phyloP scores from a whole-genome alignment of 2,329 filamentous ascomycete genomes.

The Chrysosporium keratinophilum region DNA sequence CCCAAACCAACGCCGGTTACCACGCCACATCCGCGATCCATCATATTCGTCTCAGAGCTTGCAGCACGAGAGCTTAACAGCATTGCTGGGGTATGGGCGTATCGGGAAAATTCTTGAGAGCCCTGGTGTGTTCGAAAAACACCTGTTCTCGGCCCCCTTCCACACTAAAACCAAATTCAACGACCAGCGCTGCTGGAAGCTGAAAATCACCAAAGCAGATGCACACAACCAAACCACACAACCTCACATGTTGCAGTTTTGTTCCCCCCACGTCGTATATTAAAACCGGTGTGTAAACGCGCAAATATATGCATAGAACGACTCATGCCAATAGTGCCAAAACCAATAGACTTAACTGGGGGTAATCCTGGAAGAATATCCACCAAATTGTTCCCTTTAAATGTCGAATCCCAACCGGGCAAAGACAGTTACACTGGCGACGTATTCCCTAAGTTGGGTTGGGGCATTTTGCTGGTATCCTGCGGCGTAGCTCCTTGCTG shows the following conservation, averaged over 20 bases:
- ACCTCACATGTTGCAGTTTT: not conserved
- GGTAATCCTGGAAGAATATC: not conserved
- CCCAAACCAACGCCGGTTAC: not conserved
- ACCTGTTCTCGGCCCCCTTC: too few relatives aligned
- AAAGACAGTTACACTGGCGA: not conserved
- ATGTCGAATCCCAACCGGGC: not conserved
- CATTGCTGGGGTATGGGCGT: too few relatives aligned
- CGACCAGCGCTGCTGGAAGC: too few relatives aligned
- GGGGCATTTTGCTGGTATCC: not conserved
- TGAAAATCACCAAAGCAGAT: not conserved
- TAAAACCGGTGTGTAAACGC: not conserved
- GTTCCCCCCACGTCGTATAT: not conserved
- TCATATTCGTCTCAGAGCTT: not conserved
- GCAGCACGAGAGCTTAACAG: not conserved
- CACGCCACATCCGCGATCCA: constrained; percentile 3
- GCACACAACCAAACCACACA: not conserved
- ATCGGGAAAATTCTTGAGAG: too few relatives aligned
- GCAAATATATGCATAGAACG: constrained; percentile 4
- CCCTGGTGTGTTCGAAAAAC: too few relatives aligned
- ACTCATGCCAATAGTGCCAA: constrained; percentile 7
- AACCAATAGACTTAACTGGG: not conserved
- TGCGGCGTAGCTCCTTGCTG: constrained; percentile 1
- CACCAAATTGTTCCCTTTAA: not conserved
- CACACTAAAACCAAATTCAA: too few relatives aligned
- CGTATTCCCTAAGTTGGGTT: not conserved